A percentile compares a stretch with the other conserved stretches of the same genome.
These are phyloP conservation scores for Agrocybe praecox DNA, from an alignment of 768 basidiomycete species.

Conservation along the genomic window DNA sequence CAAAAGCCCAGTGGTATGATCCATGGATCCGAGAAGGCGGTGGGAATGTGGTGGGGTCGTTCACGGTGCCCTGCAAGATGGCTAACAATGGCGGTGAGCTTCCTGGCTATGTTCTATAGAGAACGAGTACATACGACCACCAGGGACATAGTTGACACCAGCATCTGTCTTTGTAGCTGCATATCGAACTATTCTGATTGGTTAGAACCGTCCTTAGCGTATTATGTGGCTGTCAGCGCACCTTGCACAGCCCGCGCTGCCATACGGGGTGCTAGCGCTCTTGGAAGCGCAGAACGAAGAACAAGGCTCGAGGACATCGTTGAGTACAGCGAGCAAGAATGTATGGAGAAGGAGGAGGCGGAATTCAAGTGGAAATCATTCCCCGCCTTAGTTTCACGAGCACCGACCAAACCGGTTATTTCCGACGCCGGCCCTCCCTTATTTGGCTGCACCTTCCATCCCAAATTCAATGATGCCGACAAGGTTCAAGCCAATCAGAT, in stretches of 20 bases:
- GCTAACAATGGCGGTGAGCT: constrained; percentile 42
- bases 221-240: constrained; percentile 20
- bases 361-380: neutral
- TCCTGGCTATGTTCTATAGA: neutral
- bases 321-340: constrained; percentile 19
- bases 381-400: constrained; percentile 11
- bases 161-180: constrained; percentile 30
- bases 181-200: constrained; percentile 37
- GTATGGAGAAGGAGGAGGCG: constrained; percentile 4
- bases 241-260: constrained; percentile 44
- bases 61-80: constrained; percentile 88
- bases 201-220: constrained; percentile 1
- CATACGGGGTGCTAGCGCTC: constrained; percentile 43
- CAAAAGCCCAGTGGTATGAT: constrained; percentile 92
- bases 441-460: neutral
- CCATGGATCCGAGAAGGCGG: constrained; percentile 80
- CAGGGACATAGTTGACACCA: constrained; percentile 55
- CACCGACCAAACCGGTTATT: constrained; percentile 17
- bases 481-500: too few relatives aligned
- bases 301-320: constrained; percentile 54
- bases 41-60: constrained; percentile 93
- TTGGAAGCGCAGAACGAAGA: constrained; percentile 50
- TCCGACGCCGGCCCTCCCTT: constrained; percentile 15
- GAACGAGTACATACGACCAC: constrained; percentile 58
- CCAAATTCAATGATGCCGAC: neutral